phyloP scores from a whole-genome alignment of 805 yeast species.

The Pichia rugopelliculosa region DNA sequence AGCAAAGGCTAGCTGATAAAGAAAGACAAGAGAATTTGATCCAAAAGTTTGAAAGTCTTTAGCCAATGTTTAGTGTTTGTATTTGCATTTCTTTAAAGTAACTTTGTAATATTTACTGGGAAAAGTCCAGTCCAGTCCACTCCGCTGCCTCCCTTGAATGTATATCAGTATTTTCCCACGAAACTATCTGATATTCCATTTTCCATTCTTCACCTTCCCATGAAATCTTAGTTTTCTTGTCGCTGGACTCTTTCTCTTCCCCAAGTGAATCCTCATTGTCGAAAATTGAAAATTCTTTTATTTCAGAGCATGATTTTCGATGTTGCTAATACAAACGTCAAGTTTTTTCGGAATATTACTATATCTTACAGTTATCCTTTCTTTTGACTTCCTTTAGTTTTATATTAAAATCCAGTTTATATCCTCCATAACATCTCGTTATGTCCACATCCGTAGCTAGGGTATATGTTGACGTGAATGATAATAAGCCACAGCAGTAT shows the following conservation, averaged over 20 bases:
- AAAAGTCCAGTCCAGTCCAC: no score
- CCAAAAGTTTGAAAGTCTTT: conserved; percentile 28
- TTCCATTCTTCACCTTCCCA: not conserved
- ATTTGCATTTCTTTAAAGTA: not conserved
- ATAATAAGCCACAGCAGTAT: conserved; percentile 58
- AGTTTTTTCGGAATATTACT: no score
- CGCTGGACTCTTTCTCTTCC: no score
- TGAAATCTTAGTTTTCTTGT: no score
- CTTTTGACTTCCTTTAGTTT: no score
- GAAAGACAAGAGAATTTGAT: conserved; percentile 36
- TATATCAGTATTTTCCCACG: no score
- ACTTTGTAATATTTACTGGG: not conserved
- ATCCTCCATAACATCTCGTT: no score
- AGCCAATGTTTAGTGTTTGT: not conserved
- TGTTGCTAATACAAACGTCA: no score
- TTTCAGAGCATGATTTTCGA: not conserved
- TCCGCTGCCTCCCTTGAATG: no score
- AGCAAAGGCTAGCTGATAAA: conserved; percentile 31
- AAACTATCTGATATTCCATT: not conserved
- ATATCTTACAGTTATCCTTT: no score
- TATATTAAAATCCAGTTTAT: no score
- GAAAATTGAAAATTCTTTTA: not conserved
- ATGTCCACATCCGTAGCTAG: conserved; percentile 26
- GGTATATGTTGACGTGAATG: conserved; percentile 73
- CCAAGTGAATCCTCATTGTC: not conserved